These are phyloP conservation scores for Candida chauliodis DNA, from an alignment of 805 yeast genomes.

Conservation along the genomic window DNA sequence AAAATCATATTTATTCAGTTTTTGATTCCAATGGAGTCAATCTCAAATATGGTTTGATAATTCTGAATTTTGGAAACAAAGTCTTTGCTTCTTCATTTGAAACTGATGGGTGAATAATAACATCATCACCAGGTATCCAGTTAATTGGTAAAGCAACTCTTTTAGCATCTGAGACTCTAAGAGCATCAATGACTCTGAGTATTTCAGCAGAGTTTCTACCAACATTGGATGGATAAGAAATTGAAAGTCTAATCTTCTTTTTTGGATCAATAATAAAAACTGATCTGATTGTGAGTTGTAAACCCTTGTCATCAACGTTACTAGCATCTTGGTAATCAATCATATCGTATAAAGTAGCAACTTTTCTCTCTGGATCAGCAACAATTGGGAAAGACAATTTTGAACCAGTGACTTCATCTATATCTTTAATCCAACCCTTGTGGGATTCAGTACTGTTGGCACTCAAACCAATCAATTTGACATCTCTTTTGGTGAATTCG, in stretches of 20 bases:
- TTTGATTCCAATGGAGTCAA: conserved; percentile 41
- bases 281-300: conserved; percentile 85
- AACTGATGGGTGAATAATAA: conserved; percentile 85
- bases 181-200: conserved; percentile 82
- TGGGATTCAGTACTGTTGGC: conserved; percentile 81
- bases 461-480: conserved; percentile 85
- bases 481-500: conserved; percentile 80
- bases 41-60: conserved; percentile 89
- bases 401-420: conserved; percentile 79
- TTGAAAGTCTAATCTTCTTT: conserved; percentile 80
- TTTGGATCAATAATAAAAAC: conserved; percentile 88
- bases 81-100: conserved; percentile 58
- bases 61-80: conserved; percentile 82
- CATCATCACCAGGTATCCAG: conserved; percentile 86
- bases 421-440: conserved; percentile 84
- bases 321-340: conserved; percentile 66
- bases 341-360: conserved; percentile 70
- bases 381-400: conserved; percentile 84
- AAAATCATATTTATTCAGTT: neutral
- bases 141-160: conserved; percentile 89
- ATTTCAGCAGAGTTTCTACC: conserved; percentile 95
- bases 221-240: conserved; percentile 89
- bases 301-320: conserved; percentile 64
- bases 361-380: conserved; percentile 82
- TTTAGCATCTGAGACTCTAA: conserved; percentile 78